Conservation (phyloP, 768 basidiomycete genomes). For the Xerocomus potaroensis region DNA sequence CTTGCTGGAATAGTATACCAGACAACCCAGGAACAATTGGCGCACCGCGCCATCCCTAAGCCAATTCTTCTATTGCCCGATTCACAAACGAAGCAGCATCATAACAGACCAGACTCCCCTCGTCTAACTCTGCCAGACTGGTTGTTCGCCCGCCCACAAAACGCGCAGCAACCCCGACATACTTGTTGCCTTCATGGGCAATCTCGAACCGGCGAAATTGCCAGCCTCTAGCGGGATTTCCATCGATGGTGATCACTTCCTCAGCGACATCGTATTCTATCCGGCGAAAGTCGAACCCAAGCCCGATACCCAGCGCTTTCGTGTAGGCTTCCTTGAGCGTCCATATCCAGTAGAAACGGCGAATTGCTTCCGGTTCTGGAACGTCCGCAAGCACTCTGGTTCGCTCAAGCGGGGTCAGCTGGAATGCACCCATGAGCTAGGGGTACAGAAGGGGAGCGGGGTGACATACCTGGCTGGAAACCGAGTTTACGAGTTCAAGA, state of each 20-base stretch:
- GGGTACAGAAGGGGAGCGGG: not conserved
- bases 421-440: slow-evolving; percentile 8
- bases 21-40: not conserved
- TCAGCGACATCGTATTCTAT: slow-evolving; percentile 62
- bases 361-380: slow-evolving; percentile 48
- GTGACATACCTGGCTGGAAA: slow-evolving; percentile 58
- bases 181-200: slow-evolving; percentile 44
- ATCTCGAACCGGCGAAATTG: slow-evolving; percentile 60
- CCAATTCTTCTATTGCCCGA: slow-evolving; percentile 41
- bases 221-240: slow-evolving; percentile 56
- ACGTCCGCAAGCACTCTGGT: slow-evolving; percentile 33
- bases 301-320: slow-evolving; percentile 78
- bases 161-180: slow-evolving; percentile 66
- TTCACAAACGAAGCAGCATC: slow-evolving; percentile 48
- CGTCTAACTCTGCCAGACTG: slow-evolving; percentile 31
- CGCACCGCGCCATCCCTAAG: slow-evolving; percentile 13
- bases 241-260: slow-evolving; percentile 57
- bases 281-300: slow-evolving; percentile 77
- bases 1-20: slow-evolving; percentile 3
- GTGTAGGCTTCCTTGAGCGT: slow-evolving; percentile 91
- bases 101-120: slow-evolving; percentile 41
- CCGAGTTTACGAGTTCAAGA: slow-evolving; percentile 54
- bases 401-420: slow-evolving; percentile 42
- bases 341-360: slow-evolving; percentile 78
- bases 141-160: slow-evolving; percentile 43